Conservation (phyloP, 2,329 filamentous ascomycete species). For the Hymenoscyphus linearis region DNA sequence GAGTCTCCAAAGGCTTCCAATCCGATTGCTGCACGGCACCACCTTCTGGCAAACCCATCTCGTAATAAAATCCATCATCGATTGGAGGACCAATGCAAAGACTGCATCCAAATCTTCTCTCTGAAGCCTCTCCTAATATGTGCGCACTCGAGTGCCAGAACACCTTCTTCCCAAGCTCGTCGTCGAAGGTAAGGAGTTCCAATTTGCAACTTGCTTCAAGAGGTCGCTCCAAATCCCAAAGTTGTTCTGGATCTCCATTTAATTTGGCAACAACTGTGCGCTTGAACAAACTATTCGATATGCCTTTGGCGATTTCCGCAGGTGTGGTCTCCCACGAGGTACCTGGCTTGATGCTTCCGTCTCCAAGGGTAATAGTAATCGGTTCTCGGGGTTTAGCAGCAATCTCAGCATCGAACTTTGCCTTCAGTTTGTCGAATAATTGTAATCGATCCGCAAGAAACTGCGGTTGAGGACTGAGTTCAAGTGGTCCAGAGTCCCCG, state of each 20-base stretch:
- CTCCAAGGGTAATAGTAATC: slow-evolving; percentile 68
- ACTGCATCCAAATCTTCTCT: slow-evolving; percentile 84
- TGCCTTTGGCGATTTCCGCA: slow-evolving; percentile 67
- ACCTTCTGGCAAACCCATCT: slow-evolving; percentile 79
- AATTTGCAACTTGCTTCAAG: slow-evolving; percentile 84
- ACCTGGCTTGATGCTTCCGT: slow-evolving; percentile 66
- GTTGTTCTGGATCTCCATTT: slow-evolving; percentile 61
- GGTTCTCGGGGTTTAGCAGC: slow-evolving; percentile 64
- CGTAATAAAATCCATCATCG: slow-evolving; percentile 92
- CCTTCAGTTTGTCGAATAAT: slow-evolving; percentile 85
- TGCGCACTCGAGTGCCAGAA: slow-evolving; percentile 98
- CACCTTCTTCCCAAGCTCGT: slow-evolving; percentile 72
- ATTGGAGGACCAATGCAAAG: slow-evolving; percentile 92
- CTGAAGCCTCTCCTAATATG: slow-evolving; percentile 89
- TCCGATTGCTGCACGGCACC: slow-evolving; percentile 67
- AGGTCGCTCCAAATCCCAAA: slow-evolving; percentile 92
- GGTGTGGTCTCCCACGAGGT: slow-evolving; percentile 92
- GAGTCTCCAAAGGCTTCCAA: slow-evolving; percentile 77
- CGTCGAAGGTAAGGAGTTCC: slow-evolving; percentile 77
- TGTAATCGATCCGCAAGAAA: slow-evolving; percentile 80
- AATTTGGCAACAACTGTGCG: slow-evolving; percentile 82
- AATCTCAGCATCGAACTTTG: slow-evolving; percentile 73
- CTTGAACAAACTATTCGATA: slow-evolving; percentile 80
- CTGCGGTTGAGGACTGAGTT: slow-evolving; percentile 55
- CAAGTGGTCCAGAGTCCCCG: slow-evolving; percentile 39